Evolutionary conservation across 1,139 yeast genomes (phyloP).

Genomic region (Pneumocystis wakefieldiae): DNA sequence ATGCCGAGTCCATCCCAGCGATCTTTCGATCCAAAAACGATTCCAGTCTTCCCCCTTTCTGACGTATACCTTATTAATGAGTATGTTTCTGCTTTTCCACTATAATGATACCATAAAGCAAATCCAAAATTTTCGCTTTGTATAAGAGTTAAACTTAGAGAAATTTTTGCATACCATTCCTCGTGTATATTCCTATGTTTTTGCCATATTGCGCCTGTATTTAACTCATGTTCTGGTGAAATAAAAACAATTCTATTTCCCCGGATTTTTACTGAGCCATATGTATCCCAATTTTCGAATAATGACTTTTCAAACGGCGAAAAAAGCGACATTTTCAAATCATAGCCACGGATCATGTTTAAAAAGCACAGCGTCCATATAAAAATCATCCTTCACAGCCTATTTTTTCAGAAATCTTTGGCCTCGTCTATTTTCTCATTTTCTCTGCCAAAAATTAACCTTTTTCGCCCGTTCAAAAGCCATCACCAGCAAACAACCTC

Average conservation of each 20-base stretch:
- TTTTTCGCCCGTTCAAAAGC: neutral
- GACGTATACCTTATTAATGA: constrained; percentile 9
- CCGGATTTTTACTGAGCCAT: neutral
- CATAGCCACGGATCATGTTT: neutral
- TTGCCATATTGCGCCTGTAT: neutral
- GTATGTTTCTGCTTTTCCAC: neutral
- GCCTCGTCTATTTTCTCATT: neutral
- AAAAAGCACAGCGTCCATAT: neutral
- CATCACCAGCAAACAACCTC: neutral
- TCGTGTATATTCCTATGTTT: neutral
- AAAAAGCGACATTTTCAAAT: neutral
- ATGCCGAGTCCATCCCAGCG: constrained; percentile 29
- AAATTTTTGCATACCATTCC: neutral
- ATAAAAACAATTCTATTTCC: neutral
- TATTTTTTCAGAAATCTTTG: neutral
- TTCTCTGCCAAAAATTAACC: neutral
- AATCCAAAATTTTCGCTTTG: neutral
- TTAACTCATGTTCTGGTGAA: neutral
- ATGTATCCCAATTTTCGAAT: neutral
- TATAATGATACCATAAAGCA: neutral
- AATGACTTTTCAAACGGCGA: neutral
- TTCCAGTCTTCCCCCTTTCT: constrained; percentile 18
- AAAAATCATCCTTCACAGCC: neutral
- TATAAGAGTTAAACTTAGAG: neutral
- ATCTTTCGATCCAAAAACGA: constrained; percentile 25